Evolutionary conservation across 768 basidiomycete species (phyloP).

Genomic region (Obba rivulosa): DNA sequence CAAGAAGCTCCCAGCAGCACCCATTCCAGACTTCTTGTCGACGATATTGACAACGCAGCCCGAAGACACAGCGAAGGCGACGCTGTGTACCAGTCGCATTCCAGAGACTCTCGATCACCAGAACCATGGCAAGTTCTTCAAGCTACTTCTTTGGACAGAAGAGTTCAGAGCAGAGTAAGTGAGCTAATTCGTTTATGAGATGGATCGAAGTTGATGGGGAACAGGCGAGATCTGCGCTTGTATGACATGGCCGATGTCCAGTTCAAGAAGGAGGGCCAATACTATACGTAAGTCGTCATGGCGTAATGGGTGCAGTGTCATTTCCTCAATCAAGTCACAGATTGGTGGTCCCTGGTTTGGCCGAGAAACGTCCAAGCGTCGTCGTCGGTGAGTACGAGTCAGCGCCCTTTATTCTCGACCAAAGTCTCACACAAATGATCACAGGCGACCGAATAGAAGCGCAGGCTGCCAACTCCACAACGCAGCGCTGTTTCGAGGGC

Average conservation of each 20-base stretch:
- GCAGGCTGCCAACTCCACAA: neutral
- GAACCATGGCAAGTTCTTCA: conserved; percentile 44
- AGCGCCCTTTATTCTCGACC: too few relatives aligned
- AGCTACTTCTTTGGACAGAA: conserved; percentile 51
- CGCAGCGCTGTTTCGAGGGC: conserved; percentile 37
- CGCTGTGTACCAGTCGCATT: conserved; percentile 21
- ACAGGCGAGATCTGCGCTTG: conserved; percentile 29
- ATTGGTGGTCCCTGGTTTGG: conserved; percentile 11
- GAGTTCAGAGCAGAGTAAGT: conserved; percentile 28
- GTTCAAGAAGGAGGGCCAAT: conserved; percentile 2
- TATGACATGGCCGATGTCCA: conserved; percentile 14
- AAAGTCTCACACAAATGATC: too few relatives aligned
- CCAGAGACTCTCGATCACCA: conserved; percentile 34
- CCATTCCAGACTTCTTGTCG: conserved; percentile 10
- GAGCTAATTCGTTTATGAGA: neutral
- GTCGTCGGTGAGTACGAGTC: neutral
- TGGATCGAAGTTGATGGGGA: neutral
- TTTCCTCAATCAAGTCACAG: neutral
- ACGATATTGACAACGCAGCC: neutral
- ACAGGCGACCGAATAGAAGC: neutral
- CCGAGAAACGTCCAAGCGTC: conserved; percentile 14
- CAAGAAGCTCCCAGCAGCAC: conserved; percentile 9
- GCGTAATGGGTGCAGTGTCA: too few relatives aligned
- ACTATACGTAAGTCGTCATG: conserved; percentile 5
- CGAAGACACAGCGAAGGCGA: neutral